Evolutionary conservation across 768 basidiomycete genomes (phyloP), one percentile per base, ranked within the genome.

Genomic region (Strobilomyces dryophilus): DNA sequence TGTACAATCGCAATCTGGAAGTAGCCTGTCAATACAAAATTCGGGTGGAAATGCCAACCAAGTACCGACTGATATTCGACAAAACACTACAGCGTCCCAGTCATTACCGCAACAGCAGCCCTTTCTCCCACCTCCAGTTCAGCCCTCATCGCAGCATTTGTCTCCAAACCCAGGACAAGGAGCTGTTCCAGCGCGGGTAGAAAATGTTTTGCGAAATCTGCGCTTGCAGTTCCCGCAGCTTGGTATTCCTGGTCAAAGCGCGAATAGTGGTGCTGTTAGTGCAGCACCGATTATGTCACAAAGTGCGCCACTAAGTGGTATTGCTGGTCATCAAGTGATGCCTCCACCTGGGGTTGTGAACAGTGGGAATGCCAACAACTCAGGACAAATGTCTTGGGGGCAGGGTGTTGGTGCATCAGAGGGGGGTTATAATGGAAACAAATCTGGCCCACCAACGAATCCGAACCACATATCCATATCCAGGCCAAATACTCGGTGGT

Each of bases 201-300:
- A 63, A 47, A 61, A 42, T 12, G 54, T 46, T 39, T 62, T 67
- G 39, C 56, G 35, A 27, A 12, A 36, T 11, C 29, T 68, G 31
- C 62, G 56, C 34, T 35, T 14, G 36, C 57, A 65, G 26, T 51
- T 57, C 24, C 56, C 57, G 11, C 60, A 62, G 18, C 57, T 56
- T 26, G 24, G 24, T 24, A 0, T 1, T 15, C 29, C 53, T 29
- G 27, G n/a, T 36, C 62, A 47, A 41, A 15, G 10, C 18, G 21
- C 18, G 17, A 46, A 12, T 43, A 44, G 45, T 47, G 20, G 18
- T 12, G 14, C 36, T 41, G 42, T n/a, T 18, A 54, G 43, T 49
- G 11, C 50, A 39, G 18, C 36, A 31, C 18, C 34, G 36, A 1
- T 20, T 12, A 49, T 35, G 29, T 24, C 24, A 24, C 53, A 46